These are phyloP conservation scores for Verticillium klebahnii DNA, from an alignment of 2,329 filamentous ascomycete species.

Conservation along the genomic window DNA sequence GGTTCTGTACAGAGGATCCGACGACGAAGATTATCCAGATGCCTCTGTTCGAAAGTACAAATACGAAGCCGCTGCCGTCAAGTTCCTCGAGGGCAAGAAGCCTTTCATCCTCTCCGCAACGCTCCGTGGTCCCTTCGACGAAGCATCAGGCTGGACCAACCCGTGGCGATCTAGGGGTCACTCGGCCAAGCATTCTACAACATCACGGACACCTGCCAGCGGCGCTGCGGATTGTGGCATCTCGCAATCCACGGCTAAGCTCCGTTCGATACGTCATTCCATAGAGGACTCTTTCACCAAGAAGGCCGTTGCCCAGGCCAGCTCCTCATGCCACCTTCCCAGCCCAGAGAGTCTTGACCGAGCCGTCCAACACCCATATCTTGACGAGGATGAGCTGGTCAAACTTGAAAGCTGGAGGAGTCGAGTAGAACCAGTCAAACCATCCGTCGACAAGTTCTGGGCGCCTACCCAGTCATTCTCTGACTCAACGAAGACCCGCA, in stretches of 20 bases:
- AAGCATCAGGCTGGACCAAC: constrained; percentile 43
- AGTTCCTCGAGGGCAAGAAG: constrained; percentile 51
- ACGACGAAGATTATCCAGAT: constrained; percentile 48
- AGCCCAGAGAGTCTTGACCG: constrained; percentile 35
- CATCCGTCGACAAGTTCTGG: constrained; percentile 16
- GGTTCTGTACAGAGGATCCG: constrained; percentile 50
- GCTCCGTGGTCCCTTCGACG: constrained; percentile 58
- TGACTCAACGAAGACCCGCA: neutral
- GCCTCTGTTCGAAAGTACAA: constrained; percentile 42
- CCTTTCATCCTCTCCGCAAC: constrained; percentile 56
- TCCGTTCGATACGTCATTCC: neutral
- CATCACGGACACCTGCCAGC: constrained; percentile 9
- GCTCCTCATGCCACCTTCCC: constrained; percentile 31
- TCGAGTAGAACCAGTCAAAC: constrained; percentile 3
- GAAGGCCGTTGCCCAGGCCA: neutral
- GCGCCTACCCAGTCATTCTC: constrained; percentile 14
- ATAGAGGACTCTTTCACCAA: neutral
- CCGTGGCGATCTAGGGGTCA: constrained; percentile 38
- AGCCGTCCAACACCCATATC: constrained; percentile 21
- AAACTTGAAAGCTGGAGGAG: constrained; percentile 27
- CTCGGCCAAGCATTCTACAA: neutral
- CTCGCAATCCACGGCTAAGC: neutral
- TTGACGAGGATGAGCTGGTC: constrained; percentile 25
- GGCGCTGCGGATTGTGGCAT: neutral
- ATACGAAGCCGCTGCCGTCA: constrained; percentile 55